phyloP scores from a whole-genome alignment of 208 protist species.

The Acanthamoeba quina region DNA sequence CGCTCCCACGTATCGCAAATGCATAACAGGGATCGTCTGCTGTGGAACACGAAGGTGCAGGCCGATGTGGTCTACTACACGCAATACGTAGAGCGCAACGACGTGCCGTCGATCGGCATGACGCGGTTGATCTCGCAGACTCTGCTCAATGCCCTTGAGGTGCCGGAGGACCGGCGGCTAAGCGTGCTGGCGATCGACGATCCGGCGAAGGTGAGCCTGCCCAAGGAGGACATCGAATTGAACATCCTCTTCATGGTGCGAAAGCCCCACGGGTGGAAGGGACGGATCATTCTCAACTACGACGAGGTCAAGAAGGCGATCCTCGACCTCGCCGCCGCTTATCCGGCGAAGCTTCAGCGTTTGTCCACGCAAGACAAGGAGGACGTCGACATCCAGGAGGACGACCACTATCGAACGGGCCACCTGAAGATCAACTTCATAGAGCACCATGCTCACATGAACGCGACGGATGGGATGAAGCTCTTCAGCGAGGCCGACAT shows the following conservation, averaged over 20 bases:
- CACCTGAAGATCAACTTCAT: not conserved
- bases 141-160: not conserved
- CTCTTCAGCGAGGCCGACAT: conserved; percentile 36
- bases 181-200: not conserved
- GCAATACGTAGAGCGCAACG: not conserved
- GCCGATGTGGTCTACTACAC: conserved; percentile 45
- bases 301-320: not conserved
- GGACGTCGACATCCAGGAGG: not conserved
- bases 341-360: not conserved
- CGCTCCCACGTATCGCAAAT: not conserved
- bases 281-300: conserved; percentile 21
- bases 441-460: not conserved
- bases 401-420: not conserved
- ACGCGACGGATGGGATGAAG: not conserved
- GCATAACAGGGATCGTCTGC: not conserved
- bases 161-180: not conserved
- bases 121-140: not conserved
- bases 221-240: not conserved
- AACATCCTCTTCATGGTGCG: conserved; percentile 18
- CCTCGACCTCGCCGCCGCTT: not conserved
- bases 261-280: not conserved
- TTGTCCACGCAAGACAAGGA: not conserved
- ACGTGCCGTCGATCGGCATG: conserved; percentile 42
- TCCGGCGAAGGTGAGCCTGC: not conserved
- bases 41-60: not conserved